Base-by-base conservation (phyloP, 495 filamentous ascomycete genomes). In the Penicillium salamii region DNA sequence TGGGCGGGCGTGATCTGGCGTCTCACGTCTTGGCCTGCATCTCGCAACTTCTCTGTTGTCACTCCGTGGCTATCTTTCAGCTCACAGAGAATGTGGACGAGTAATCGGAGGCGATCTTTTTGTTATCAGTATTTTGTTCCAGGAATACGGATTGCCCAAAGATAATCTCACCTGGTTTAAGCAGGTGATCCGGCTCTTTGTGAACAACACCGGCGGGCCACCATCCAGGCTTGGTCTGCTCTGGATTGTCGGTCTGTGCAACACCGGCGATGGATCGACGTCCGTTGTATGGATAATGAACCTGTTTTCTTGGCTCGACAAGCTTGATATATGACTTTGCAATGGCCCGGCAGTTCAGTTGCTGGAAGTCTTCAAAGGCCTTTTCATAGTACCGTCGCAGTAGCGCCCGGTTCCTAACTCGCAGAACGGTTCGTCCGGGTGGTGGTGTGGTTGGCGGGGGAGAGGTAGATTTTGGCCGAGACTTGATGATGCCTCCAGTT, bases 281-380 rank as follows among this genome's bases (percentile, higher is more conserved):
- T 21, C 78, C 74, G 32, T 85, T 90, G 61, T 95, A 95, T 0
- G 91, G 91, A 54, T 88, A 83, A 36, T 78, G 84, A 0, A 85
- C 83, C 61, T 95, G 90, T 64, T 97, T 97, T 52, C 88, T 89
- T 0, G 91, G 88, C 42, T 90, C 87, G 3, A 95, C 85, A 13
- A 83, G 76, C 58, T 88, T 91, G 55, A 96, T 85, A 68, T 90
- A 91, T 3, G 79, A 84, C 63, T 92, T 95, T 7, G 81, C 81
- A 26, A 95, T 81, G 3, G 59, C 48, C 1, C 73, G 67, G 29
- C 73, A 77, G 42, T 70, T 72, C 32, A 72, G 53, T 44, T 79
- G 75, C 50, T 77, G 72, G 44, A 79, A 67, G 20, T 66, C 60
- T 41, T 66, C 69, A 26, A 77, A 64, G 5, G 67, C 68, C 28